Evolutionary conservation across 2,329 filamentous ascomycete genomes (phyloP).

Genomic region (Ophiostoma himal-ulmi): DNA sequence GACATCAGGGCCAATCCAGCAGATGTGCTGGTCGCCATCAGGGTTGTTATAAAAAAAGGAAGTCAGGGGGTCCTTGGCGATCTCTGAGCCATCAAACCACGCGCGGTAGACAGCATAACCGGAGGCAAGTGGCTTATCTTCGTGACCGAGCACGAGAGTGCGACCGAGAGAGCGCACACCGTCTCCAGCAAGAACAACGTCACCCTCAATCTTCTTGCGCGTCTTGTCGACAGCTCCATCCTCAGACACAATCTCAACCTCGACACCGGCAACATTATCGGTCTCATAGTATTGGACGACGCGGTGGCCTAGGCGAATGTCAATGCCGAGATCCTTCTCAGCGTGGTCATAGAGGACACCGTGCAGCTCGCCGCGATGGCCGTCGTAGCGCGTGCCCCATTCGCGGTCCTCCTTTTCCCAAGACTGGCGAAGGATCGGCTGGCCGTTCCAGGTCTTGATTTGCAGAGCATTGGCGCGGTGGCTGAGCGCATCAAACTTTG

Average conservation of each 20-base stretch:
- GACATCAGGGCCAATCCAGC: conserved; percentile 49
- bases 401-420: conserved; percentile 28
- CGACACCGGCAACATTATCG: conserved; percentile 43
- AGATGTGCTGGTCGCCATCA: conserved; percentile 46
- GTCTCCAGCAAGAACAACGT: conserved; percentile 46
- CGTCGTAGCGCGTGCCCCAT: conserved; percentile 46
- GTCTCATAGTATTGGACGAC: conserved; percentile 48
- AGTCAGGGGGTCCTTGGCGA: conserved; percentile 27
- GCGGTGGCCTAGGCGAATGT: conserved; percentile 45
- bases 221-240: not conserved
- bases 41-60: conserved; percentile 24
- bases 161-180: conserved; percentile 45
- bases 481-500: conserved; percentile 45
- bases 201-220: conserved; percentile 29
- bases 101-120: conserved; percentile 44
- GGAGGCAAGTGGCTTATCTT: conserved; percentile 40
- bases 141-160: conserved; percentile 40
- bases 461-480: conserved; percentile 37
- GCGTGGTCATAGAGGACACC: conserved; percentile 46
- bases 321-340: conserved; percentile 44
- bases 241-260: conserved; percentile 34
- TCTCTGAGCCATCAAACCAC: conserved; percentile 35
- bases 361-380: conserved; percentile 50
- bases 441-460: conserved; percentile 24
- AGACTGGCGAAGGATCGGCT: conserved; percentile 23